A percentile compares a stretch with the other conserved stretches of the same genome.
phyloP scores from a whole-genome alignment of 345 rosid species.

The Abelmoschus esculentus region DNA sequence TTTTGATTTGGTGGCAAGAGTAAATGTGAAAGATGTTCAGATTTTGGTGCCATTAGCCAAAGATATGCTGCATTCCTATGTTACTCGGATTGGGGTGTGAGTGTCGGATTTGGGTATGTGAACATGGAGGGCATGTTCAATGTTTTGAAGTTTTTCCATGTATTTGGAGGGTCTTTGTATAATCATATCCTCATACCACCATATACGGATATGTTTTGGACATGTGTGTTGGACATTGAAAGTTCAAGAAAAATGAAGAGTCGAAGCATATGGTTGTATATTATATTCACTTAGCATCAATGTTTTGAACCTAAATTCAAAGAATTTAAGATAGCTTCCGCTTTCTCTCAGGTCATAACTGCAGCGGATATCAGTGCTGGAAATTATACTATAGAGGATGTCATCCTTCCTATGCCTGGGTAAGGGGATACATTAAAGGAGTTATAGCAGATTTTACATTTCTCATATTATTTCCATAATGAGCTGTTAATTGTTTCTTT shows the following conservation, averaged over 20 bases:
- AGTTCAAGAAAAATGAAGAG: not conserved
- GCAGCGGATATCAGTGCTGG: slow-evolving; percentile 53
- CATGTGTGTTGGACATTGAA: not conserved
- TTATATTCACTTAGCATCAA: not conserved
- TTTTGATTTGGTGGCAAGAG: not conserved
- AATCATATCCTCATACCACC: not conserved
- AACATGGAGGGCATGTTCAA: not conserved
- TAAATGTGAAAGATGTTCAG: not conserved
- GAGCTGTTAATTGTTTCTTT: slow-evolving; percentile 9
- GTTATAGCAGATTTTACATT: not conserved
- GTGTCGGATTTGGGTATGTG: not conserved
- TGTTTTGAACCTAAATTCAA: not conserved
- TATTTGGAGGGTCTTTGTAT: not conserved
- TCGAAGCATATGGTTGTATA: not conserved
- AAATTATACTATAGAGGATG: slow-evolving; percentile 60
- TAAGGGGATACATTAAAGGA: slow-evolving; percentile 25
- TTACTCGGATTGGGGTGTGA: not conserved
- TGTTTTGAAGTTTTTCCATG: not conserved
- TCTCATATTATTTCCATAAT: not conserved
- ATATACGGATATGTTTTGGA: not conserved
- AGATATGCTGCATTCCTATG: not conserved
- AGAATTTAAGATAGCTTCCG: slow-evolving; percentile 15
- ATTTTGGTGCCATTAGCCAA: slow-evolving; percentile 4
- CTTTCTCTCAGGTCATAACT: slow-evolving; percentile 47
- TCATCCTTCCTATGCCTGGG: slow-evolving; percentile 95